These are phyloP conservation scores for Eleusine indica DNA, from an alignment of 176 grass and related monocot genomes.

Conservation along the genomic window DNA sequence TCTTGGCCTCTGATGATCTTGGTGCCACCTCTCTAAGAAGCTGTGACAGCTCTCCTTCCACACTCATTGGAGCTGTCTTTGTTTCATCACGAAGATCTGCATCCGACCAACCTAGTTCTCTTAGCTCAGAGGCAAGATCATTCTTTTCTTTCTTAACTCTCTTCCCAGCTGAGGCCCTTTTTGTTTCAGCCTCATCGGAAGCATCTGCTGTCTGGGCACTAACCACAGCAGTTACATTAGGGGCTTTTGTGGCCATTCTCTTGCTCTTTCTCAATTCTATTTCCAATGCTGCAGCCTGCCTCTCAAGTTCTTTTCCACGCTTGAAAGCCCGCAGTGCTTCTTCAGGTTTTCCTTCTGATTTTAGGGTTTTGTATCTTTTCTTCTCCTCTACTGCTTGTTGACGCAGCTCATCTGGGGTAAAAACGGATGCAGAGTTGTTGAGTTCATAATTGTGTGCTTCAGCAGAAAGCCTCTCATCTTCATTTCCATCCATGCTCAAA, in stretches of 20 bases:
- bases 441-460: conserved; percentile 58
- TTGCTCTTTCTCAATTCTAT: conserved; percentile 65
- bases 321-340: conserved; percentile 92
- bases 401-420: conserved; percentile 81
- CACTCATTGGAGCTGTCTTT: conserved; percentile 53
- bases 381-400: conserved; percentile 92
- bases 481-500: conserved; percentile 37
- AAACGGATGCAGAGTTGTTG: conserved; percentile 45
- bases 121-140: conserved; percentile 82
- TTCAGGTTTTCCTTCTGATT: conserved; percentile 86
- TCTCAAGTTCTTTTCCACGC: conserved; percentile 85
- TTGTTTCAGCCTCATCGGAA: conserved; percentile 44
- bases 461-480: conserved; percentile 41
- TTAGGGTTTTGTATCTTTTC: conserved; percentile 72
- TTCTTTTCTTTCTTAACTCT: conserved; percentile 67
- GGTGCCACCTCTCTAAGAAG: conserved; percentile 74
- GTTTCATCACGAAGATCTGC: conserved; percentile 78
- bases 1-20: conserved; percentile 60
- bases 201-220: conserved; percentile 34
- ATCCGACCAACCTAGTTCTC: conserved; percentile 93
- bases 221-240: conserved; percentile 28
- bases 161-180: conserved; percentile 49
- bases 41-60: conserved; percentile 87
- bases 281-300: conserved; percentile 79
- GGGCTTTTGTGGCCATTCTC: conserved; percentile 59